Conservation (phyloP, 208 protist species). For the Leishmania arabica region DNA sequence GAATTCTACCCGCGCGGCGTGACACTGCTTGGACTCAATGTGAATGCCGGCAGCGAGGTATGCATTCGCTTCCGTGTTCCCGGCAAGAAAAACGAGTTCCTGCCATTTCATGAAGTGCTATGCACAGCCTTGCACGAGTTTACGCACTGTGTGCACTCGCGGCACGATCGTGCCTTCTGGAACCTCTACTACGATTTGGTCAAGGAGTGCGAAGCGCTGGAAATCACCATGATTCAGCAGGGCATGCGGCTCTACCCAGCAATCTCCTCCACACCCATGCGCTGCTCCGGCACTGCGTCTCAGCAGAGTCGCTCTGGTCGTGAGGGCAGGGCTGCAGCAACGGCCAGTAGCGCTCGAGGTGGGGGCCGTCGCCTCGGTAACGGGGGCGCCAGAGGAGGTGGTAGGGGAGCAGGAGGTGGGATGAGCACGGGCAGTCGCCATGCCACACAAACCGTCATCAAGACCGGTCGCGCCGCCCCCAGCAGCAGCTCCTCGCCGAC, state of each 20-base stretch:
- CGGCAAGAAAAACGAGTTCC: constrained; percentile 63
- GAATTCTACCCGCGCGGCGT: constrained; percentile 87
- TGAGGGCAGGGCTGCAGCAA: neutral
- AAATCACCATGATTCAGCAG: constrained; percentile 44
- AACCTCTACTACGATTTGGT: constrained; percentile 76
- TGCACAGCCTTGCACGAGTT: constrained; percentile 92
- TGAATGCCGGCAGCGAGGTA: constrained; percentile 78
- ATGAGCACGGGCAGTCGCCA: neutral
- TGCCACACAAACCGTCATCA: neutral
- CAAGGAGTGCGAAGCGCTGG: constrained; percentile 69
- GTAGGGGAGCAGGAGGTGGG: neutral
- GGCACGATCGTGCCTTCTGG: constrained; percentile 80
- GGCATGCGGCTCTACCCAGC: constrained; percentile 48
- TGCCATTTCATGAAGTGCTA: constrained; percentile 85
- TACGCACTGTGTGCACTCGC: constrained; percentile 67
- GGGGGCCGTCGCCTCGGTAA: neutral
- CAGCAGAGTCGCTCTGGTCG: neutral
- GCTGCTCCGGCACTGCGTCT: neutral
- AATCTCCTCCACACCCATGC: constrained; percentile 7
- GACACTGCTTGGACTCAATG: constrained; percentile 82
- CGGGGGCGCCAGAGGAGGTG: too few relatives aligned
- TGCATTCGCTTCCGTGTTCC: constrained; percentile 80
- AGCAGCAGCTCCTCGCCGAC: neutral
- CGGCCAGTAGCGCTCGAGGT: neutral
- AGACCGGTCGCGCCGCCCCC: too few relatives aligned